Percentiles rank a stretch among this genome's conserved stretches.
phyloP scores from a whole-genome alignment of 306 rosid genomes.

The Lathyrus aphaca region DNA sequence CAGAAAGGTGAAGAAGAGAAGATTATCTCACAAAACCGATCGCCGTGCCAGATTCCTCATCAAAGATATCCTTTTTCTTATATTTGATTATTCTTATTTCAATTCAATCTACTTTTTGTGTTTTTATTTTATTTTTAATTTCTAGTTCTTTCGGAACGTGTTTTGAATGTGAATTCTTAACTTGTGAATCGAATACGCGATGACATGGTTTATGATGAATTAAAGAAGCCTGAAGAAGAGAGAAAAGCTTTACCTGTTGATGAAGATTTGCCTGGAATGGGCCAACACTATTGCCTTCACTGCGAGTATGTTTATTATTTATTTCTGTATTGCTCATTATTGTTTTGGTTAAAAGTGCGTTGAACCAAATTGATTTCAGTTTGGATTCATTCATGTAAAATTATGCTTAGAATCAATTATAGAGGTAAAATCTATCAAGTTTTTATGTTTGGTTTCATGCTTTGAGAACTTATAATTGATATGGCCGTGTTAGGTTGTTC shows the following conservation, averaged over 20 bases:
- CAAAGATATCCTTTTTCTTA: conserved; percentile 69
- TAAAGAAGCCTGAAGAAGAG: conserved; percentile 58
- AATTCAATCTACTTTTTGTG: background rate
- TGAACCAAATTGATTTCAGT: background rate
- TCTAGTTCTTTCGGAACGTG: background rate
- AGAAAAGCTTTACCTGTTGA: conserved; percentile 60
- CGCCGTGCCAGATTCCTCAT: conserved; percentile 72
- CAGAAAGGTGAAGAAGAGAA: conserved; percentile 78
- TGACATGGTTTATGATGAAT: conserved; percentile 75
- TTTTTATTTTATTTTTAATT: background rate
- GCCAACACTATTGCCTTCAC: conserved; percentile 82
- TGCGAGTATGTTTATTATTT: conserved; percentile 70
- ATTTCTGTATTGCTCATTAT: background rate
- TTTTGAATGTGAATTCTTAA: conserved; percentile 49
- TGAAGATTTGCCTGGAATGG: conserved; percentile 96
- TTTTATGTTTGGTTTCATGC: background rate
- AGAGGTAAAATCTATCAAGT: no score
- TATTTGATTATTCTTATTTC: background rate
- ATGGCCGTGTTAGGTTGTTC: no score
- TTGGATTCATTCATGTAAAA: no score
- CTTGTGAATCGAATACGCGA: conserved; percentile 56
- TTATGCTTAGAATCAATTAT: no score
- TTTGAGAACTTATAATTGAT: no score
- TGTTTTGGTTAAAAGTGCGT: background rate
- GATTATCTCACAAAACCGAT: conserved; percentile 74